Evolutionary conservation across 441 rosid genomes (phyloP), one percentile per base, ranked within the genome.

Genomic region (Bruguiera hainesii): DNA sequence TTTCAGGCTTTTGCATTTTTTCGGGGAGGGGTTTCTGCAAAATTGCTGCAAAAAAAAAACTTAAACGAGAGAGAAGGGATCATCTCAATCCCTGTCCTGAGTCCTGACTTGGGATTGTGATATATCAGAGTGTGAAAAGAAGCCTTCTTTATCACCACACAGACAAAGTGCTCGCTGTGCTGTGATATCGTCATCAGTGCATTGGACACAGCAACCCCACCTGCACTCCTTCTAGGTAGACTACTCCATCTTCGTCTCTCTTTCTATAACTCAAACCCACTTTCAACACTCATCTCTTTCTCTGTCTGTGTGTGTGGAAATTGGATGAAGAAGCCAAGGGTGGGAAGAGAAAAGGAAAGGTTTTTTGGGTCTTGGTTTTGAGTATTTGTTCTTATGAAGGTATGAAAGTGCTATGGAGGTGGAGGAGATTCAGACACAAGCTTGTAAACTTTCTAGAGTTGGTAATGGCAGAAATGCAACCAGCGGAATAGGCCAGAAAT

Each of bases 361-460:
- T 7, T 8, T 55, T 23, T 23, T 9, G 29, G 56, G 25, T 52
- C 11, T 59, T 21, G 37, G 33, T 64, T 64, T 64, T 51, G 42
- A 48, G 23, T n/a, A 49, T 19, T 71, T 65, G 55, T 62, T 67
- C 72, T 76, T 56, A 39, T 58, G 13, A 78, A 83, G 98, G 85
- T 73, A 93, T 91, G 98, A 91, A 87, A 82, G 78, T 86, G 87
- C 73, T 62, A 91, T 89, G 98, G 97, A 87, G 83, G 84, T 79
- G 73, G 95, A 86, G 70, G 90, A 87, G 76, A 86, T 80, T 76
- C 85, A 82, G 81, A 69, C 75, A 65, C 89, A 80, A 61, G 85
- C 82, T 15, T 73, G 77, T 48, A 89, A 84, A 88, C 83, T 86
- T 82, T 71, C 89, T 56, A 82, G 84, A 71, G 63, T 82, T 59